Evolutionary conservation across 2,329 filamentous ascomycete species (phyloP).

Genomic region (Trichoderma arundinaceum): DNA sequence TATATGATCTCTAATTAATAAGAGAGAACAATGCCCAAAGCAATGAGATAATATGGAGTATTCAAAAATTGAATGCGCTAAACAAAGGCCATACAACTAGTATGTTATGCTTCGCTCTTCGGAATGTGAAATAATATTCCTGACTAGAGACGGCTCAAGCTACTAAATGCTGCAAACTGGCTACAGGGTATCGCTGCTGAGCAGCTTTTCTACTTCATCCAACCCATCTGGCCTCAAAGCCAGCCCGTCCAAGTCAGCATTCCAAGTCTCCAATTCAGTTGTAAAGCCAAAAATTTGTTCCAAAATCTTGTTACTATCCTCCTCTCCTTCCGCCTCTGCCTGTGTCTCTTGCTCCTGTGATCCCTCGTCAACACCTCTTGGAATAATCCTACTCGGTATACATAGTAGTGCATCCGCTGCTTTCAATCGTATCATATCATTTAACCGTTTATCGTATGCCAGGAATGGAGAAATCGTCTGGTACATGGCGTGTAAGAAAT

Average conservation of each 20-base stretch:
- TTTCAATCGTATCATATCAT: conserved; percentile 28
- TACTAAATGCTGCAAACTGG: background rate
- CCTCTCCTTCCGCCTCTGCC: background rate
- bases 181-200: conserved; percentile 3
- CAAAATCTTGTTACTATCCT: background rate
- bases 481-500: conserved; percentile 26
- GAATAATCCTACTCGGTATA: conserved; percentile 22
- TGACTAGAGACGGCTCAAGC: background rate
- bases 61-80: no score
- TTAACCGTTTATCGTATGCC: conserved; percentile 16
- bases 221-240: background rate
- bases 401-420: conserved; percentile 22
- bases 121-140: no score
- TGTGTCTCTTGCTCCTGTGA: background rate
- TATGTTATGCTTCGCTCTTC: background rate
- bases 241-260: background rate
- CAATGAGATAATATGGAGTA: no score
- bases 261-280: background rate
- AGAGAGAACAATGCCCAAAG: no score
- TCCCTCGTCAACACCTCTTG: background rate
- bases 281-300: background rate
- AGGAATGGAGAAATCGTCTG: conserved; percentile 27
- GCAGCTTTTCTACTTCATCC: background rate
- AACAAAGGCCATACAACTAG: background rate
- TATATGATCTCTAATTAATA: no score